Evolutionary conservation across 495 filamentous ascomycete genomes (phyloP).

Genomic region (Annulohypoxylon moriforme): DNA sequence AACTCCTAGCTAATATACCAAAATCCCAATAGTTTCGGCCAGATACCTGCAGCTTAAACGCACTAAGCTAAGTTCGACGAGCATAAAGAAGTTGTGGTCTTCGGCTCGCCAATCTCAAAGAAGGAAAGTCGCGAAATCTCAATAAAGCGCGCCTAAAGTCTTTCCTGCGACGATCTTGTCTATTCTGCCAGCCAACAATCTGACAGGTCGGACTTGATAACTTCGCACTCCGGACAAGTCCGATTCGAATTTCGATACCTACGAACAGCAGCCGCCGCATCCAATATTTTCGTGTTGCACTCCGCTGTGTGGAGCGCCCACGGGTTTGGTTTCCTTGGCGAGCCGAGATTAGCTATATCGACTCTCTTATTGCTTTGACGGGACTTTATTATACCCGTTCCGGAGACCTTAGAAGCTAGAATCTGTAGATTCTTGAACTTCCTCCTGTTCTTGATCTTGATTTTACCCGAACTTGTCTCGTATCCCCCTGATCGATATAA

Average conservation of each 20-base stretch:
- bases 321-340: conserved; percentile 29
- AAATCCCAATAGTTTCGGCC: conserved; percentile 24
- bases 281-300: conserved; percentile 28
- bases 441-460: conserved; percentile 1
- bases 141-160: conserved; percentile 18
- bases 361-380: conserved; percentile 33
- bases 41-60: conserved; percentile 19
- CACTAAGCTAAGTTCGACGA: conserved; percentile 32
- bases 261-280: conserved; percentile 13
- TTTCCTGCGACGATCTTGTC: conserved; percentile 28
- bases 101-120: conserved; percentile 23
- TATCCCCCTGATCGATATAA: not conserved
- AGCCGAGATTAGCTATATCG: conserved; percentile 45
- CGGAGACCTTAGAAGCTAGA: conserved; percentile 23
- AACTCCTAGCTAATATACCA: conserved; percentile 27
- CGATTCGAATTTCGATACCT: conserved; percentile 14
- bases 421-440: conserved; percentile 15
- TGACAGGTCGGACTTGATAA: conserved; percentile 8
- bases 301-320: conserved; percentile 38
- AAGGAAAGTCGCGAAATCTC: conserved; percentile 23
- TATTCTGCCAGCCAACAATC: not conserved
- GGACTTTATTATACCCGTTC: conserved; percentile 31
- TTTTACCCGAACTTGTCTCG: conserved; percentile 9
- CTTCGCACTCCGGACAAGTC: conserved; percentile 9
- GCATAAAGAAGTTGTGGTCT: conserved; percentile 32